Evolutionary conservation across 225 moss, liverwort and hornwort species (phyloP), one percentile per base, ranked within the genome.

Genomic region (Polytrichum commune): DNA sequence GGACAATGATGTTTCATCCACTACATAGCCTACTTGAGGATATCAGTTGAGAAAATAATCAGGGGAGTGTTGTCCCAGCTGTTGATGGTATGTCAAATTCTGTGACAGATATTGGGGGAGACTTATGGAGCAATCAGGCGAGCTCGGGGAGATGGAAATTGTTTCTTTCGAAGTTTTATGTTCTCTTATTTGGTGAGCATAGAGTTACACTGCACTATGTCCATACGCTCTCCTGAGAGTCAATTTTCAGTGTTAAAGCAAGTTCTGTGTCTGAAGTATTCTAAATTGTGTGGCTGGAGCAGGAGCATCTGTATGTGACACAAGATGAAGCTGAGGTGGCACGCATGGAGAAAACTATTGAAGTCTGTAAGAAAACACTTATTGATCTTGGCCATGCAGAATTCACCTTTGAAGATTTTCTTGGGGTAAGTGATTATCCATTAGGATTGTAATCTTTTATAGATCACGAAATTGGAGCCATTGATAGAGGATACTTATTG

Each of bases 131-230:
- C 93, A 69, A 93, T 98, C 64, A 92, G 98, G 83, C 86, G 98
- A 66, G 94, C 98, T 62, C 95, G 98, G 67, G 98, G 98, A 69
- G 98, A 98, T 79, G 98, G 98, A 70, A 98, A 98, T 68, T 98
- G 98, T 73, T 98, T 98, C 77, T 98, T 98, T 77, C 92, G 98
- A 76, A 98, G 98, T 85, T 98, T 98, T 74, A 98, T 98, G 98
- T 98, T 98, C 74, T 98, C 98, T 57, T 98, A 98, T 78, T 80
- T 98, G 82, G 98, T 98, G 71, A 89, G 91, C 65, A 46, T 46
- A 4, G 46, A 46, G 46, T 46, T 46, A 38, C 38, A 38, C 10
- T 38, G 3, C 10, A 9, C 38, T 16, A 46, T 46, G 26, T 70
- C 13, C 29, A 54, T 65, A 53, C 35, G 28, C 63, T 66, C 67